Evolutionary conservation across 2,329 filamentous ascomycete genomes (phyloP).

Genomic region (Juglanconis oblonga): DNA sequence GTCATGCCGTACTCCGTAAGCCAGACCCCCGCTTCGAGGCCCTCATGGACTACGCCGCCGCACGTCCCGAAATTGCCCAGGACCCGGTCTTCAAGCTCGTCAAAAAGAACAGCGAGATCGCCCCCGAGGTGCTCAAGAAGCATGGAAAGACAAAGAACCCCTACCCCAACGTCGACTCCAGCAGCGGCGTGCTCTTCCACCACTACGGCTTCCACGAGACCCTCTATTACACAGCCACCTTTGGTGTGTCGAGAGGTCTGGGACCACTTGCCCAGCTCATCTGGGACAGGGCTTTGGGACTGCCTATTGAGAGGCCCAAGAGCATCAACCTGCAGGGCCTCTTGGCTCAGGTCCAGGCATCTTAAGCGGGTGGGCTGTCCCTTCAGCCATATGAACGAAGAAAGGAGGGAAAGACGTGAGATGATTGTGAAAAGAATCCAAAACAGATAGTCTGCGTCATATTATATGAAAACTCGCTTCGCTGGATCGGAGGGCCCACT

Average conservation of each 20-base stretch:
- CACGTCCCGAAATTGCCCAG: conserved; percentile 77
- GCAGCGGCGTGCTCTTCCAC: conserved; percentile 92
- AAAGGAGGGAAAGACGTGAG: too few relatives aligned
- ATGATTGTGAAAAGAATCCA: not conserved
- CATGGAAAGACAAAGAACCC: conserved; percentile 99
- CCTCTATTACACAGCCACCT: conserved; percentile 82
- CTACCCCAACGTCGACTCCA: conserved; percentile 94
- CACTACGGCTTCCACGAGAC: conserved; percentile 98
- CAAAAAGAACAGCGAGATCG: conserved; percentile 87
- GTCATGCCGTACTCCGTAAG: conserved; percentile 93
- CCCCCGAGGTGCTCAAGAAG: conserved; percentile 84
- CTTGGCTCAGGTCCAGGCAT: conserved; percentile 60
- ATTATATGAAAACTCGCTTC: too few relatives aligned
- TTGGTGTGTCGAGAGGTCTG: conserved; percentile 67
- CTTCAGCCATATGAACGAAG: too few relatives aligned
- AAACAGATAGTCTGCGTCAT: not conserved
- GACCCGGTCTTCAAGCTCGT: conserved; percentile 94
- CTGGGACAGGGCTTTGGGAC: conserved; percentile 89
- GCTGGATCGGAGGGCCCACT: too few relatives aligned
- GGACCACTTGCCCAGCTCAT: conserved; percentile 92
- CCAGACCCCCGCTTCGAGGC: conserved; percentile 96
- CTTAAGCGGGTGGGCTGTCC: not conserved
- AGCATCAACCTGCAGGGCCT: conserved; percentile 90
- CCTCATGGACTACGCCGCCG: conserved; percentile 89
- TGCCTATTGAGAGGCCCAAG: conserved; percentile 97